A percentile compares a stretch with the other conserved stretches of the same genome.
phyloP scores from a whole-genome alignment of 1,284 basidiomycete species.

The Stygiomarasmius scandens region DNA sequence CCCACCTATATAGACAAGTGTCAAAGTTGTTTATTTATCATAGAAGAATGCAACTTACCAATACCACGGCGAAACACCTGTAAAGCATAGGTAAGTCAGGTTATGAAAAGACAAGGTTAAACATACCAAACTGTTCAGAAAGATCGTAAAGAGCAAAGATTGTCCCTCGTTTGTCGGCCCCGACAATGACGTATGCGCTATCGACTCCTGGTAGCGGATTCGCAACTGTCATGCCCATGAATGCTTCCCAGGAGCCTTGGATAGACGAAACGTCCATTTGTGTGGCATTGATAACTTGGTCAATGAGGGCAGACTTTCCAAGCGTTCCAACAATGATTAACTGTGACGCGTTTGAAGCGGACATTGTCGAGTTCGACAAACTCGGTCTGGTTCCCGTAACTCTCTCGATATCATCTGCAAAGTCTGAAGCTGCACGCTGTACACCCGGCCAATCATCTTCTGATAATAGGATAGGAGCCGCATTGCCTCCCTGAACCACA shows the following conservation, averaged over 20 bases:
- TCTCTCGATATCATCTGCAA: conserved; percentile 61
- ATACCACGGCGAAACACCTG: conserved; percentile 68
- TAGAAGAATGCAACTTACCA: too few relatives aligned
- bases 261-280: conserved; percentile 58
- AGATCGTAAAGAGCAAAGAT: conserved; percentile 73
- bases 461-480: conserved; percentile 53
- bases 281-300: conserved; percentile 54
- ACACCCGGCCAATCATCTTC: conserved; percentile 67
- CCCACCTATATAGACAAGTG: conserved; percentile 55
- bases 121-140: conserved; percentile 76
- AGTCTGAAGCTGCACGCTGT: conserved; percentile 62
- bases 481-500: conserved; percentile 46
- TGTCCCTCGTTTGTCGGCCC: conserved; percentile 67
- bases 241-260: conserved; percentile 68
- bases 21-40: too few relatives aligned
- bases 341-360: conserved; percentile 24
- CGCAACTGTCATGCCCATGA: conserved; percentile 51
- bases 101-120: too few relatives aligned
- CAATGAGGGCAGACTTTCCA: conserved; percentile 62
- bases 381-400: conserved; percentile 57
- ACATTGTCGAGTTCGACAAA: conserved; percentile 43
- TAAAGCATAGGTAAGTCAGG: too few relatives aligned
- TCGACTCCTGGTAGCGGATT: conserved; percentile 60
- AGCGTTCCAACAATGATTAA: conserved; percentile 69
- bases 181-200: conserved; percentile 67